Evolutionary conservation across 805 yeast species (phyloP), one percentile per base, ranked within the genome.

Genomic region (Cyberlindnera petersonii): DNA sequence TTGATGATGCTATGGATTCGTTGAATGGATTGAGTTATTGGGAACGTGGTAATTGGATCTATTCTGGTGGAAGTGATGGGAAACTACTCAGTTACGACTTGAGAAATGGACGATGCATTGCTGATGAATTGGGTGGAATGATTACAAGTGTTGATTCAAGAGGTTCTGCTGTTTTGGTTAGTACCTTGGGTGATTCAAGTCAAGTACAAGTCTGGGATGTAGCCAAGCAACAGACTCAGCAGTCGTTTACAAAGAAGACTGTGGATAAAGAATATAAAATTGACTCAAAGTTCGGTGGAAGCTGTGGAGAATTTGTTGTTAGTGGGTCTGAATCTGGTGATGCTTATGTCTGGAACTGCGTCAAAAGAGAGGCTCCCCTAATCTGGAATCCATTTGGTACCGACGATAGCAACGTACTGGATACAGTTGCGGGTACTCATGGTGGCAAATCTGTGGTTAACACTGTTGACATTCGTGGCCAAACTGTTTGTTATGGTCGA

Each of bases 1-100:
- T 64, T 16, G 39, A 43, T 1, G 64, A 63, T 9, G 64, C 35
- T 40, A 43, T 23, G 24, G 72, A 64, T 35, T 49, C 60, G n/a
- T 26, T 50, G 11, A 55, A 47, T 20, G 21, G 43, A 5, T 22
- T 47, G 9, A 43, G 36, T 24, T 47, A 41, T 19, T 32, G 40
- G 14, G 17, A 32, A 2, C 17, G n/a, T 1, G 24, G 26, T 2
- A 27, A 21, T 17, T 18, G 23, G 6, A 18, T 52, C 6, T 27
- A 14, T 20, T 38, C 43, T 24, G 58, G 58, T 16, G 47, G 55
- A 1, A 51, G 49, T 32, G 60, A 55, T 37, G 56, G 58, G 9
- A 31, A 31, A 6, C 22, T 55, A 5, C 45, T 43, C 24, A 21
- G 39, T 2, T 55, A 50, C 36, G 60, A 55, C 22, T n/a, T 55